Conservation (phyloP, 2,329 filamentous ascomycete genomes). For the Grosmannia clavigera region DNA sequence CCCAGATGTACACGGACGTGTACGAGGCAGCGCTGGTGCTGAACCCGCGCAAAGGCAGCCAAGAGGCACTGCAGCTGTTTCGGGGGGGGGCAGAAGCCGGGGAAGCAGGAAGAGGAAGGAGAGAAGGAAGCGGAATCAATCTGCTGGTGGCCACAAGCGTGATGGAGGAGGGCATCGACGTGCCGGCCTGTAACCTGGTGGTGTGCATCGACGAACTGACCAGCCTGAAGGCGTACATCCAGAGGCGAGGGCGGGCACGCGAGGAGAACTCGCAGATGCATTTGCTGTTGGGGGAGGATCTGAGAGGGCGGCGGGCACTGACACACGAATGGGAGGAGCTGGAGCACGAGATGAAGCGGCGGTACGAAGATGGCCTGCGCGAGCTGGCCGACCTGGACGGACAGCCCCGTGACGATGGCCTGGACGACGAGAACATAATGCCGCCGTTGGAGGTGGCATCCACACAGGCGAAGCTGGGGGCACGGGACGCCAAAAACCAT, state of each 20-base stretch:
- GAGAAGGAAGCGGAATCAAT: slow-evolving; percentile 30
- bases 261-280: slow-evolving; percentile 38
- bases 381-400: slow-evolving; percentile 30
- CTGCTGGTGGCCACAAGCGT: slow-evolving; percentile 52
- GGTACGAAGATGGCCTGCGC: slow-evolving; percentile 54
- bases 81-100: slow-evolving; percentile 17
- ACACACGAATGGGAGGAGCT: slow-evolving; percentile 47
- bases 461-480: slow-evolving; percentile 53
- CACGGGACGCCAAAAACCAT: slow-evolving; percentile 63
- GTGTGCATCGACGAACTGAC: slow-evolving; percentile 43
- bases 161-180: slow-evolving; percentile 55
- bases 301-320: not conserved
- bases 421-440: slow-evolving; percentile 20
- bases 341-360: slow-evolving; percentile 59
- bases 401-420: slow-evolving; percentile 30
- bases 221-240: slow-evolving; percentile 45
- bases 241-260: slow-evolving; percentile 41
- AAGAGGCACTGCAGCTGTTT: slow-evolving; percentile 36
- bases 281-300: slow-evolving; percentile 24
- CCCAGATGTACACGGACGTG: not conserved
- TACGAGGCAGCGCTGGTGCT: slow-evolving; percentile 17
- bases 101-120: too few relatives aligned
- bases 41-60: slow-evolving; percentile 18
- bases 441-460: slow-evolving; percentile 14
- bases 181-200: slow-evolving; percentile 51